Percentiles rank a stretch among this genome's conserved stretches.
Evolutionary conservation across 2,329 filamentous ascomycete genomes (phyloP).

Genomic region (Ceratocystis smalleyi): DNA sequence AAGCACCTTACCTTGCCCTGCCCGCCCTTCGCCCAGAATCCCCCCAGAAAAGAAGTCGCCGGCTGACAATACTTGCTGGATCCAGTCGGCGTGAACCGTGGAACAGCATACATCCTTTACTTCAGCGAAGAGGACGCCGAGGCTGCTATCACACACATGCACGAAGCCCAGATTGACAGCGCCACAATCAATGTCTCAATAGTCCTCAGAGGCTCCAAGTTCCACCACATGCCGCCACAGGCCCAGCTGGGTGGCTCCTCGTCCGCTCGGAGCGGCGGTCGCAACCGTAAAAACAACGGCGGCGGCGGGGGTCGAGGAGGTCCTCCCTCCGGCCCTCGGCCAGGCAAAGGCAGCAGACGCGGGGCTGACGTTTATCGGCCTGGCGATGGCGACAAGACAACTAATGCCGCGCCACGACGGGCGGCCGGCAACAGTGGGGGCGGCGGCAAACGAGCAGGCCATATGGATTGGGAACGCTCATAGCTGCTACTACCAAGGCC

Average conservation of each 20-base stretch:
- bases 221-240: constrained; percentile 45
- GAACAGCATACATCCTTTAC: constrained; percentile 86
- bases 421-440: not conserved
- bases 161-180: constrained; percentile 87
- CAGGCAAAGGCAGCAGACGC: not conserved
- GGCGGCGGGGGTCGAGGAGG: constrained; percentile 19
- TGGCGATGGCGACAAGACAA: not conserved
- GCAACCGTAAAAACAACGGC: constrained; percentile 17
- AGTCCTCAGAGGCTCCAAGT: constrained; percentile 29
- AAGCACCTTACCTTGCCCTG: too few species aligned
- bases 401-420: not conserved
- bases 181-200: constrained; percentile 73
- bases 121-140: constrained; percentile 64
- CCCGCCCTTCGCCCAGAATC: not conserved
- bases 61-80: not conserved
- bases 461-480: not conserved
- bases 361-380: constrained; percentile 7
- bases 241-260: constrained; percentile 27
- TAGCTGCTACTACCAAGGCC: not conserved
- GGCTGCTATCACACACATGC: constrained; percentile 86
- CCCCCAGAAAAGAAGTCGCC: not conserved
- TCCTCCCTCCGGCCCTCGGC: not conserved
- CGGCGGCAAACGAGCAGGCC: not conserved
- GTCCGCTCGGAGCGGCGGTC: constrained; percentile 15
- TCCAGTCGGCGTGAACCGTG: constrained; percentile 72